These are phyloP conservation scores for Trichoderma harzianum DNA, from an alignment of 2,329 filamentous ascomycete genomes.

Conservation along the genomic window DNA sequence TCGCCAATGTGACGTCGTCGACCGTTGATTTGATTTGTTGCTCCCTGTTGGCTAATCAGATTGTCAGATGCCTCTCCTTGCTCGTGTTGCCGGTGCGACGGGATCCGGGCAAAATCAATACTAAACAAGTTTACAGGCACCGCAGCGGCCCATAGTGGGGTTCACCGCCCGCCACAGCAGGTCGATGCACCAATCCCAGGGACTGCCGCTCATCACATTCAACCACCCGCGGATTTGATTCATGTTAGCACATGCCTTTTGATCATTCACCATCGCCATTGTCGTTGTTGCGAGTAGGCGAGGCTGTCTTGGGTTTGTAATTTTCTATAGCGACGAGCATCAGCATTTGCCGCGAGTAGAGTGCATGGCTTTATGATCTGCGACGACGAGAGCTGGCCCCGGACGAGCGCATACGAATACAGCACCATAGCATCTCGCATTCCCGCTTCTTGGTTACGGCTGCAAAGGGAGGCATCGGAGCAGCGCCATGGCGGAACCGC, in stretches of 20 bases:
- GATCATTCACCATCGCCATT: background rate
- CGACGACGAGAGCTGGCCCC: background rate
- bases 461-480: background rate
- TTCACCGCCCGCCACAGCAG: conserved; percentile 22
- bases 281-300: background rate
- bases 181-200: background rate
- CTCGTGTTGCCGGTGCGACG: conserved; percentile 12
- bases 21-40: background rate
- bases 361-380: conserved; percentile 6
- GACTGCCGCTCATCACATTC: background rate
- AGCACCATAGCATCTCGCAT: background rate
- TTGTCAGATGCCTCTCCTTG: background rate
- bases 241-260: background rate
- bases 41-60: background rate
- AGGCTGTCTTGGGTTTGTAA: background rate
- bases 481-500: conserved; percentile 45
- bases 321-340: background rate
- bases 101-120: background rate
- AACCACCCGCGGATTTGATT: background rate
- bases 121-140: background rate
- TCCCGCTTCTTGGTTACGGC: background rate
- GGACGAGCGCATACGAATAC: background rate
- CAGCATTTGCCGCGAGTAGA: background rate
- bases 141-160: conserved; percentile 19
- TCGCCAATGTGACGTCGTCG: background rate